Evolutionary conservation across 176 grass and related monocot genomes (phyloP).

Genomic region (Paspalum vaginatum): DNA sequence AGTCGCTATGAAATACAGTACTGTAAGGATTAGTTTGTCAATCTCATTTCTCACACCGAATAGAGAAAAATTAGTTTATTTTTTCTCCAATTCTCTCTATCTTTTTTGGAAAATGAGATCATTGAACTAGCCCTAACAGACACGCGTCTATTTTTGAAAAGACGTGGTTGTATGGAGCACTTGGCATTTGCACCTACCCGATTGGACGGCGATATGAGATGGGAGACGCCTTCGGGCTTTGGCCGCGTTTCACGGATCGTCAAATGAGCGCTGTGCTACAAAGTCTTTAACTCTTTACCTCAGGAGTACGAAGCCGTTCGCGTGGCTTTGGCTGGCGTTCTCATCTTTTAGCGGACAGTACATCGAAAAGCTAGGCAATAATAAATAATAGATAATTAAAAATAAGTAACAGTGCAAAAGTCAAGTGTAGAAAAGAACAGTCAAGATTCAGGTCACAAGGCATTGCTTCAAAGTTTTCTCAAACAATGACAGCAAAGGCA

Average conservation of each 20-base stretch:
- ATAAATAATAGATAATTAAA: neutral
- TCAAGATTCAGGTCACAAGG: slow-evolving; percentile 1
- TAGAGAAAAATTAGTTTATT: no score
- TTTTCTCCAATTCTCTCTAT: no score
- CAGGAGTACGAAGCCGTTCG: neutral
- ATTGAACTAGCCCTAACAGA: no score
- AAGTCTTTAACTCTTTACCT: neutral
- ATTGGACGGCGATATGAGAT: neutral
- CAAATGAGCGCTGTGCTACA: neutral
- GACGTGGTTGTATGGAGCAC: neutral
- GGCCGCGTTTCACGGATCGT: neutral
- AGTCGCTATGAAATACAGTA: neutral
- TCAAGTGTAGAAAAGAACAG: neutral
- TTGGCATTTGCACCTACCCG: neutral
- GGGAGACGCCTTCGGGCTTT: no score
- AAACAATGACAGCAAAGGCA: neutral
- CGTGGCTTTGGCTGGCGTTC: neutral
- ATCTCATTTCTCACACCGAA: no score
- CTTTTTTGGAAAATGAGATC: no score
- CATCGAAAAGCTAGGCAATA: neutral
- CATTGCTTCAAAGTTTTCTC: slow-evolving; percentile 31
- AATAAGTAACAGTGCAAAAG: neutral
- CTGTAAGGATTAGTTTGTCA: no score
- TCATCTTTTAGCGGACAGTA: neutral
- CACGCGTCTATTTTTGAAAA: neutral